Conservation (phyloP, 1,139 yeast genomes). For the Debaryomyces fabryi region DNA sequence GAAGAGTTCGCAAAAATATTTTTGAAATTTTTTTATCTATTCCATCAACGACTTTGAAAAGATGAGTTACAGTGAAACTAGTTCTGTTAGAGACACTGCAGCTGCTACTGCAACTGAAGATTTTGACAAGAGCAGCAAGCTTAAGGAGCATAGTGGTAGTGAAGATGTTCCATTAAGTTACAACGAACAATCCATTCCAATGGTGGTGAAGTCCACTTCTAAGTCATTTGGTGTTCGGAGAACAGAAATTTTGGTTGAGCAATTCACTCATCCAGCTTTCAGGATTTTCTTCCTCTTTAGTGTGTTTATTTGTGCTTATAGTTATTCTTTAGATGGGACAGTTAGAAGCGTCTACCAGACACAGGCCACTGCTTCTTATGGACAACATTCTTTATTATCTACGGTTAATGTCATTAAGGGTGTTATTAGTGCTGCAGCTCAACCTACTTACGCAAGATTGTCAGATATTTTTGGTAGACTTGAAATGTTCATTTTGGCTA, state of each 20-base stretch:
- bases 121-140: background rate
- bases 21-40: background rate
- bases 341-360: slow-evolving; percentile 52
- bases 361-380: slow-evolving; percentile 59
- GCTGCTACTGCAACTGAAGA: background rate
- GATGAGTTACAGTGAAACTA: slow-evolving; percentile 1
- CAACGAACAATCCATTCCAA: background rate
- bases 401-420: slow-evolving; percentile 65
- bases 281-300: slow-evolving; percentile 47
- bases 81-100: background rate
- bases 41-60: background rate
- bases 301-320: slow-evolving; percentile 63
- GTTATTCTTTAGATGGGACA: slow-evolving; percentile 66
- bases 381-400: slow-evolving; percentile 60
- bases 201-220: slow-evolving; percentile 11
- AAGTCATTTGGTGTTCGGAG: slow-evolving; percentile 42
- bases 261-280: slow-evolving; percentile 24
- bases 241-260: slow-evolving; percentile 44
- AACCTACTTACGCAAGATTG: slow-evolving; percentile 68
- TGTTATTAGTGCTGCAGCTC: slow-evolving; percentile 73
- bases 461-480: slow-evolving; percentile 74
- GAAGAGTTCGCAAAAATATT: background rate
- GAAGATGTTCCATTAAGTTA: background rate
- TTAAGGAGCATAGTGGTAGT: background rate
- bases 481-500: slow-evolving; percentile 54